These are phyloP conservation scores for Hanseniaspora valbyensis DNA, from an alignment of 805 yeast genomes.

Conservation along the genomic window DNA sequence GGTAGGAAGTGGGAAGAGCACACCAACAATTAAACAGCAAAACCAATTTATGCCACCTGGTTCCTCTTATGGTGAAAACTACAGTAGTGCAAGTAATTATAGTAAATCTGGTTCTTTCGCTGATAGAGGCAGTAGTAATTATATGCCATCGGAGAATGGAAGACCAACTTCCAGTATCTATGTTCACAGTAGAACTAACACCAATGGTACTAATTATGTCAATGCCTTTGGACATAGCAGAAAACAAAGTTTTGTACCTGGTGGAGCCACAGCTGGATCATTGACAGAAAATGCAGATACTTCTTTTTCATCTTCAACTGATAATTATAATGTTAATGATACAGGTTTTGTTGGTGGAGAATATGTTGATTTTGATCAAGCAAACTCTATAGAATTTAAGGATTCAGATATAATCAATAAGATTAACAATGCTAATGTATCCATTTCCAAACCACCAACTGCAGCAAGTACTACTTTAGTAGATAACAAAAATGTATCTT, in stretches of 20 bases:
- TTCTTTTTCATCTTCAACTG: background rate
- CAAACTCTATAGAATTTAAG: too few relatives aligned
- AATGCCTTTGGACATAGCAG: background rate
- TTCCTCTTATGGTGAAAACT: conserved; percentile 18
- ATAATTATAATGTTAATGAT: background rate
- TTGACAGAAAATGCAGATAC: background rate
- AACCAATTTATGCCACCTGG: conserved; percentile 2
- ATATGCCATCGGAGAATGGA: conserved; percentile 18
- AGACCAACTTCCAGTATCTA: conserved; percentile 46
- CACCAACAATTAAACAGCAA: background rate
- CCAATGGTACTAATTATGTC: conserved; percentile 21
- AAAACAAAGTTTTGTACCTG: background rate
- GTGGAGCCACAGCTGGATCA: background rate
- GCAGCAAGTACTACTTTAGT: too few relatives aligned
- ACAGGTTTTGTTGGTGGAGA: background rate
- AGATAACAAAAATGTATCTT: conserved; percentile 38
- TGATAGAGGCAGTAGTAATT: background rate
- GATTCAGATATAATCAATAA: background rate
- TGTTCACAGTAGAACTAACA: conserved; percentile 30
- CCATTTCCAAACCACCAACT: background rate
- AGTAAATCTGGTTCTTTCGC: background rate
- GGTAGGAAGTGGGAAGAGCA: background rate
- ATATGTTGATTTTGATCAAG: background rate
- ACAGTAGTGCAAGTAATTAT: conserved; percentile 15
- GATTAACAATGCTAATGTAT: background rate